phyloP scores from a whole-genome alignment of 768 basidiomycete species.

The Hemileccinum rubropunctum region DNA sequence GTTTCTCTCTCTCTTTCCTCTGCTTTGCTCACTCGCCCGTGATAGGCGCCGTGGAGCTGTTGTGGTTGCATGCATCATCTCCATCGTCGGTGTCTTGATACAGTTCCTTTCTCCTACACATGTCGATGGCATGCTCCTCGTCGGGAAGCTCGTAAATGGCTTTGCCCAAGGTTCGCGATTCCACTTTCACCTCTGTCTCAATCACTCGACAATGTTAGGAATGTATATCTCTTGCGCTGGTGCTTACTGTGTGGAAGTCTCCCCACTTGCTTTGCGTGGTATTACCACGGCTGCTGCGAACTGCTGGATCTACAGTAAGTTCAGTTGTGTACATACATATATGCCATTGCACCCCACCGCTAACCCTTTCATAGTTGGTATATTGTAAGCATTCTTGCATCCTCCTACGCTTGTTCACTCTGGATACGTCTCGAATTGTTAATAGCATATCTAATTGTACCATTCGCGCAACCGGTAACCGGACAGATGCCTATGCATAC shows the following conservation, averaged over 20 bases:
- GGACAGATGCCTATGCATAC: too few species aligned
- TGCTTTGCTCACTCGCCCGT: neutral
- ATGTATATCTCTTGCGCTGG: slow-evolving; percentile 26
- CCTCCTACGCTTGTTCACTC: too few species aligned
- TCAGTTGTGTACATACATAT: neutral
- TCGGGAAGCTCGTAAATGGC: slow-evolving; percentile 26
- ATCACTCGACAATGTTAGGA: slow-evolving; percentile 2
- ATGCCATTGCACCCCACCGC: neutral
- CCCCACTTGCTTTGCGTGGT: slow-evolving; percentile 26
- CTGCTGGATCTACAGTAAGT: slow-evolving; percentile 25
- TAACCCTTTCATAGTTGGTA: slow-evolving; percentile 11
- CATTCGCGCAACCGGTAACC: too few species aligned
- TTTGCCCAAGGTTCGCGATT: slow-evolving; percentile 19
- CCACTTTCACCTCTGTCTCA: neutral
- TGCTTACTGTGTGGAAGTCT: slow-evolving; percentile 28
- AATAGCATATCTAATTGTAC: too few species aligned
- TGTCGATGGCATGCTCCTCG: slow-evolving; percentile 24
- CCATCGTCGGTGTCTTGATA: slow-evolving; percentile 22
- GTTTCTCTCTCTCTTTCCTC: neutral
- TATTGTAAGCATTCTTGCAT: too few species aligned
- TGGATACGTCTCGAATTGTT: too few species aligned
- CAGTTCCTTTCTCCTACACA: slow-evolving; percentile 26
- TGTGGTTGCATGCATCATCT: slow-evolving; percentile 18
- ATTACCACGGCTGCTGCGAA: slow-evolving; percentile 25
- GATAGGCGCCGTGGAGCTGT: slow-evolving; percentile 24